Percentiles rank a stretch among this genome's conserved stretches.
Evolutionary conservation across 2,329 filamentous ascomycete genomes (phyloP).

Genomic region (Daldinia eschscholtzii): DNA sequence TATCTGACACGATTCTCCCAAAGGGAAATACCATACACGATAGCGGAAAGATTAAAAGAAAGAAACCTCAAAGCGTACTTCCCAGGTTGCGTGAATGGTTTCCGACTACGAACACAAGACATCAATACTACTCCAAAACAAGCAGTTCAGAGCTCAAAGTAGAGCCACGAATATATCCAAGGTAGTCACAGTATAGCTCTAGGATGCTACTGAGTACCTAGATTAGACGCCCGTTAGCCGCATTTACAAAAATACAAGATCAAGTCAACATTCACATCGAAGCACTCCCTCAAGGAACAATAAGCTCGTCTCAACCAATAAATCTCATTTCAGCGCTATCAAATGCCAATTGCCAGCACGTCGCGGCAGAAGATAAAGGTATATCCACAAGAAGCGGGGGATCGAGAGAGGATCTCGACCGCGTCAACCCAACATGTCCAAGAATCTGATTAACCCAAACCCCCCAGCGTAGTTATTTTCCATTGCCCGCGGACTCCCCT

Average conservation of each 20-base stretch:
- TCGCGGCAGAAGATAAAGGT: constrained; percentile 30
- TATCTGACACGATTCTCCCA: no score
- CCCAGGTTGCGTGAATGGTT: no score
- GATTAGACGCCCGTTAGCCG: not conserved
- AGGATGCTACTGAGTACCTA: not conserved
- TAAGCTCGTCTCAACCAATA: constrained; percentile 6
- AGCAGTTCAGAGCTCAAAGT: no score
- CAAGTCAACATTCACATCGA: not conserved
- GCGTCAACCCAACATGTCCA: constrained; percentile 23
- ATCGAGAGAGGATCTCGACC: constrained; percentile 24
- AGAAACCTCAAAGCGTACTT: no score
- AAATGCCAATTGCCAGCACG: constrained; percentile 19
- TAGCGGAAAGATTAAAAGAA: no score
- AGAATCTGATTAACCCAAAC: constrained; percentile 24
- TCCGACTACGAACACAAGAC: no score
- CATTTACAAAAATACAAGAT: not conserved
- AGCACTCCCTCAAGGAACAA: not conserved
- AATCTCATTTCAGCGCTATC: constrained; percentile 32
- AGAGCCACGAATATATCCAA: no score
- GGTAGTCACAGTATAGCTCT: no score
- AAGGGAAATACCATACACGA: no score
- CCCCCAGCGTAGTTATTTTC: constrained; percentile 24
- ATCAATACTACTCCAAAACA: no score
- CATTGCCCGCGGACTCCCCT: constrained; percentile 35
- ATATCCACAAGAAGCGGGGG: constrained; percentile 25